Evolutionary conservation across 1,139 yeast species (phyloP).

Genomic region (Debaryomycetaceae sp.): DNA sequence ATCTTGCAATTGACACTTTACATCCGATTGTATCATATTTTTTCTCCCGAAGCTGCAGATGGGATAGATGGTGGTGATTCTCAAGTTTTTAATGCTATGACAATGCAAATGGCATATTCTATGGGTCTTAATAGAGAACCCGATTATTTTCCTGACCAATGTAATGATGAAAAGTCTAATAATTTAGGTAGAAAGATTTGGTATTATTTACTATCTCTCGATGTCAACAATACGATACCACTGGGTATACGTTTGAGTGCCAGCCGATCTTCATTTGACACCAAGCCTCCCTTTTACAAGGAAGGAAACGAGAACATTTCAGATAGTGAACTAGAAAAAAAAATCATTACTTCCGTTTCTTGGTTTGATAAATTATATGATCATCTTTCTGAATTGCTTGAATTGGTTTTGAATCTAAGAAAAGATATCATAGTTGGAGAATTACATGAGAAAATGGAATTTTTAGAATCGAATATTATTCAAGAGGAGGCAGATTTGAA

Average conservation of each 20-base stretch:
- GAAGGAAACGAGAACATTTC: constrained; percentile 23
- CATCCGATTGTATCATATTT: constrained; percentile 40
- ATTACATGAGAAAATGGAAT: constrained; percentile 14
- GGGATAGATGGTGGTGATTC: constrained; percentile 21
- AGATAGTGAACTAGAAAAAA: constrained; percentile 27
- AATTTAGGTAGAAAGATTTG: constrained; percentile 52
- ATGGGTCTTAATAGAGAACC: constrained; percentile 51
- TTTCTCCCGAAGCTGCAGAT: constrained; percentile 49
- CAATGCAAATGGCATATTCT: constrained; percentile 45
- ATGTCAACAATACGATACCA: constrained; percentile 28
- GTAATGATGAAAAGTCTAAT: constrained; percentile 23
- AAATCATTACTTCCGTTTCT: constrained; percentile 9
- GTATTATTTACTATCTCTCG: constrained; percentile 42
- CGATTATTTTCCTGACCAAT: constrained; percentile 20
- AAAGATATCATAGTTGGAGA: constrained; percentile 16
- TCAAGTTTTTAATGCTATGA: constrained; percentile 38
- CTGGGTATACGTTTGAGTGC: constrained; percentile 39
- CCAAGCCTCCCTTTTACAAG: constrained; percentile 27
- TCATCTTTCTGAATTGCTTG: constrained; percentile 16
- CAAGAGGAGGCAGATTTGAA: background rate
- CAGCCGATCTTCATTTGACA: constrained; percentile 29
- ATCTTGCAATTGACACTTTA: constrained; percentile 31
- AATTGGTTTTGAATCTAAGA: constrained; percentile 16
- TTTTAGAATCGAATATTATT: constrained; percentile 10
- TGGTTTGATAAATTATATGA: constrained; percentile 16